phyloP scores from a whole-genome alignment of 106 monocot species.

The Xerophyta viscosa region DNA sequence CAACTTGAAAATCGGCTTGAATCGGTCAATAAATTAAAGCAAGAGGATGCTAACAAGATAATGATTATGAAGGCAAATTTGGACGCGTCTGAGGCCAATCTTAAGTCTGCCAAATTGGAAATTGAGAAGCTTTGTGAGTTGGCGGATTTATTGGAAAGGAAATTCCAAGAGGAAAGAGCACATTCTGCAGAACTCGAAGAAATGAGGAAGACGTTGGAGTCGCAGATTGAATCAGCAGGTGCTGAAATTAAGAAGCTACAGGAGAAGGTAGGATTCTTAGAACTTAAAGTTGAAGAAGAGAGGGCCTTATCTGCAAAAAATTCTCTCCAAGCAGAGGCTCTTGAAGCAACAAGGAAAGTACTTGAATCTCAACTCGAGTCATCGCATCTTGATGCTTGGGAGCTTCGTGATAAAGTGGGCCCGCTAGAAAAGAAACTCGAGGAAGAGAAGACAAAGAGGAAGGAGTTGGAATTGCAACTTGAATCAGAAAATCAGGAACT shows the following conservation, averaged over 20 bases:
- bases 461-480: slow-evolving; percentile 4
- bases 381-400: slow-evolving; percentile 11
- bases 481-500: slow-evolving; percentile 10
- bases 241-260: slow-evolving; percentile 8
- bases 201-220: slow-evolving; percentile 8
- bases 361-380: slow-evolving; percentile 22
- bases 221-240: slow-evolving; percentile 18
- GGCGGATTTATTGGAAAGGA: slow-evolving; percentile 12
- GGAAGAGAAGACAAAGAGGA: slow-evolving; percentile 13
- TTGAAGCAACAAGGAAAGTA: slow-evolving; percentile 4
- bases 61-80: slow-evolving; percentile 13
- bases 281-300: slow-evolving; percentile 16
- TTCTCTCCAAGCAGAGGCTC: slow-evolving; percentile 12
- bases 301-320: slow-evolving; percentile 8
- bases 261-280: slow-evolving; percentile 5
- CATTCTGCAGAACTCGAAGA: slow-evolving; percentile 6
- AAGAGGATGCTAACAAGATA: slow-evolving; percentile 2
- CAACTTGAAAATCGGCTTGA: slow-evolving; percentile 17
- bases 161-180: slow-evolving; percentile 7
- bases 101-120: slow-evolving; percentile 11
- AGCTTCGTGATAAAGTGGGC: slow-evolving; percentile 7
- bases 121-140: slow-evolving; percentile 6
- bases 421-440: slow-evolving; percentile 14
- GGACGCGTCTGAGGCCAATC: slow-evolving; percentile 12
- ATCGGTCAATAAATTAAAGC: slow-evolving; percentile 17